phyloP scores from a whole-genome alignment of 75 land plant genomes.

The Isoetes taiwanensis region DNA sequence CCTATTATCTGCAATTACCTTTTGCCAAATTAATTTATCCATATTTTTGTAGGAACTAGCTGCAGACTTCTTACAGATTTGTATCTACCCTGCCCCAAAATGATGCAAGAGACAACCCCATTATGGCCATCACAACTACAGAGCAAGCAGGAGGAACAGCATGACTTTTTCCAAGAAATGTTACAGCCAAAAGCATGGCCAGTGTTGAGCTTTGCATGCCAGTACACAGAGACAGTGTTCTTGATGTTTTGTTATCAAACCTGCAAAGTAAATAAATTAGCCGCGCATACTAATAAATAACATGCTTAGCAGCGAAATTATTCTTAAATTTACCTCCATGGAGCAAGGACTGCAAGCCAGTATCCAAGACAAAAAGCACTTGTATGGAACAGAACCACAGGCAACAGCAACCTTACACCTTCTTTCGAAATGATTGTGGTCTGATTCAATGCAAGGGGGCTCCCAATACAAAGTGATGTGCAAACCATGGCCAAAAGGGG shows the following conservation, averaged over 20 bases:
- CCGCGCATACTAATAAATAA: neutral
- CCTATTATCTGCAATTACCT: no score
- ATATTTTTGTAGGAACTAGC: no score
- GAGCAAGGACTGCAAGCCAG: constrained; percentile 61
- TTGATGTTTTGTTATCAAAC: constrained; percentile 65
- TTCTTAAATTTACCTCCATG: constrained; percentile 40
- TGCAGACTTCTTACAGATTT: no score
- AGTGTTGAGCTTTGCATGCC: constrained; percentile 99
- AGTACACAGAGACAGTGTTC: constrained; percentile 78
- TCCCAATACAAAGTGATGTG: constrained; percentile 91
- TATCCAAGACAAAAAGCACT: constrained; percentile 70
- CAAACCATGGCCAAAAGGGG: constrained; percentile 91
- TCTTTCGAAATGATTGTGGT: constrained; percentile 47
- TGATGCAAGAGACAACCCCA: constrained; percentile 81
- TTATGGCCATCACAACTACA: constrained; percentile 89
- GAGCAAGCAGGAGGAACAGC: constrained; percentile 97
- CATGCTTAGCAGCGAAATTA: neutral
- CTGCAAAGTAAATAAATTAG: constrained; percentile 19
- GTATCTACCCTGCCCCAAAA: constrained; percentile 98
- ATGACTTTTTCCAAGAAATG: constrained; percentile 79
- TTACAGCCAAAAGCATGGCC: constrained; percentile 86
- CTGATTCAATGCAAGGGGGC: constrained; percentile 80
- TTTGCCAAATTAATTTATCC: no score
- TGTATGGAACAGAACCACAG: constrained; percentile 66
- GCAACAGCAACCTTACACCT: constrained; percentile 53